Percentiles rank a stretch among this genome's conserved stretches.
These are phyloP conservation scores for Hyparrhenia diplandra DNA, from an alignment of 176 grass and related monocot species.

Conservation along the genomic window DNA sequence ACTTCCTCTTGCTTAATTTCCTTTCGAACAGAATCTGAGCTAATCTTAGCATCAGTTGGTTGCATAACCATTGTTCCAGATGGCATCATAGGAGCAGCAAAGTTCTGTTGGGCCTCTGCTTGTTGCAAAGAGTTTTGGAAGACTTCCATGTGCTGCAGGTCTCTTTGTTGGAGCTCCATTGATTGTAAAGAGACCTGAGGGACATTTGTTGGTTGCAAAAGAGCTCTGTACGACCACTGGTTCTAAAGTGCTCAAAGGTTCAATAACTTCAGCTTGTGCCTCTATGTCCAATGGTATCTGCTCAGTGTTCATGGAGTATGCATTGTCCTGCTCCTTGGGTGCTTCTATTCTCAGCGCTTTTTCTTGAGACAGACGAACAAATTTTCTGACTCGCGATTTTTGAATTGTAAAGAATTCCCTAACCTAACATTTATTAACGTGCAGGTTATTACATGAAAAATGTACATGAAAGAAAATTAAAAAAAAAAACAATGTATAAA, in stretches of 20 bases:
- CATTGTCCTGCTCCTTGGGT: conserved; percentile 27
- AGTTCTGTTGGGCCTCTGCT: conserved; percentile 19
- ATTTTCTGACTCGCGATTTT: conserved; percentile 74
- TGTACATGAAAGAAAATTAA: background rate
- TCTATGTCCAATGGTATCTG: conserved; percentile 35
- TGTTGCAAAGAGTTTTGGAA: background rate
- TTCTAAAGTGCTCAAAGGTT: conserved; percentile 41
- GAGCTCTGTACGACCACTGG: conserved; percentile 26
- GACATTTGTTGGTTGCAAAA: conserved; percentile 1
- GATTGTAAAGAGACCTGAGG: conserved; percentile 1
- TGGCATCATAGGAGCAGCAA: conserved; percentile 13
- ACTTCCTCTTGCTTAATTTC: conserved; percentile 35
- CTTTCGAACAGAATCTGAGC: conserved; percentile 24
- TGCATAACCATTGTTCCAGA: conserved; percentile 17
- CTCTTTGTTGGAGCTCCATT: background rate
- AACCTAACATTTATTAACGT: conserved; percentile 34
- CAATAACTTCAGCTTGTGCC: conserved; percentile 26
- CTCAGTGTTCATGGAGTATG: conserved; percentile 30
- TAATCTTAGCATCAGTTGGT: conserved; percentile 39
- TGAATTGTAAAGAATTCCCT: conserved; percentile 87
- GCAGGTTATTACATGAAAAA: background rate
- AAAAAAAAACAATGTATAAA: background rate
- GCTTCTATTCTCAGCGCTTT: conserved; percentile 51
- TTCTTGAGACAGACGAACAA: conserved; percentile 69
- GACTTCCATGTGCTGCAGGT: background rate